Evolutionary conservation across 305 asterid genomes (phyloP), one percentile per base, ranked within the genome.

Genomic region (Salvia sclarea): DNA sequence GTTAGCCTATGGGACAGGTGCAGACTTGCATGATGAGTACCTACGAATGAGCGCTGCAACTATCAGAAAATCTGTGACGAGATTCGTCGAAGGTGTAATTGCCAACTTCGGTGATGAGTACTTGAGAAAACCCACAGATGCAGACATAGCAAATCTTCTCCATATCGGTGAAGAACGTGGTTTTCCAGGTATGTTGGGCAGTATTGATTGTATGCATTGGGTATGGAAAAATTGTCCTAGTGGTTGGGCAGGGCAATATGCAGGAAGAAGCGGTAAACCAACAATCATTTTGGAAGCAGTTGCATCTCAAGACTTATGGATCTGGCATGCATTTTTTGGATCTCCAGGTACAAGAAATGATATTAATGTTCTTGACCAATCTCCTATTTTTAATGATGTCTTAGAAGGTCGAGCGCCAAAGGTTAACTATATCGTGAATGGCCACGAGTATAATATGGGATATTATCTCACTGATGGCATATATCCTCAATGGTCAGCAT

Each of bases 191-290:
- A 25, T 25, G 30, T 25, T 25, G 62, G 1, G 53, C 49, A 37
- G 24, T 50, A 52, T 56, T 56, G 31, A 55, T 9, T 68, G 33
- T 16, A 44, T 68, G 73, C 65, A 68, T 6, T 68, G 56, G 14
- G 41, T 28, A 55, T 28, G 61, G 44, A 68, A 68, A 44, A 68
- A 28, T 58, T 58, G 50, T 31, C 74, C 37, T 1, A 44, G 33
- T 11, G 60, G 58, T 0, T 69, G 67, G 66, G 57, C 45, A 2
- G 12, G 66, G 3, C 66, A 69, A 43, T 58, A 12, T 12, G 30
- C 59, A 10, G 21, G 64, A 6, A 37, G 61, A 50, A 65, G 38
- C 35, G 37, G 50, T 21, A 38, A 20, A 1, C 52, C 52, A 38
- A 60, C 37, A 38, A 38, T 61, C 37, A 11, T 40, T 41, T 35